These are phyloP conservation scores for Debaryomyces psychrophilus DNA, from an alignment of 1,139 yeast genomes.

Conservation along the genomic window DNA sequence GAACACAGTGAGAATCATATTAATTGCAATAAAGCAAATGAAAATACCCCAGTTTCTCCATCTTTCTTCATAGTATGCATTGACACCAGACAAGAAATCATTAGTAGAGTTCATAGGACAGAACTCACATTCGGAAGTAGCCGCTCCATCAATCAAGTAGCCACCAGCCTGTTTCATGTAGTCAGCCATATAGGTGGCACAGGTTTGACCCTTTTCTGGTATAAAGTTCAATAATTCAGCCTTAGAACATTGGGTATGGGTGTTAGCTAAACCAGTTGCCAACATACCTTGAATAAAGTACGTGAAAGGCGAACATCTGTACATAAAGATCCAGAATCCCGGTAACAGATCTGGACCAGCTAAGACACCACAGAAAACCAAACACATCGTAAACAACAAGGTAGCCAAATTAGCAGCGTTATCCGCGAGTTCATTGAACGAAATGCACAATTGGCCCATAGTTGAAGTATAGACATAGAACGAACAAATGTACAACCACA, in stretches of 20 bases:
- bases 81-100: constrained; percentile 47
- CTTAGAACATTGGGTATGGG: constrained; percentile 29
- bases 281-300: constrained; percentile 46
- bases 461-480: constrained; percentile 66
- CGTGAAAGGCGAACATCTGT: constrained; percentile 70
- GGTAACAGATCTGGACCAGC: constrained; percentile 59
- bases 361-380: constrained; percentile 84
- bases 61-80: constrained; percentile 47
- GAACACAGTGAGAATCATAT: constrained; percentile 52
- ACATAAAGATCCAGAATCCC: constrained; percentile 58
- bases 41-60: constrained; percentile 76
- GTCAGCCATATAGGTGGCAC: constrained; percentile 53
- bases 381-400: constrained; percentile 64
- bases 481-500: constrained; percentile 59
- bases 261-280: constrained; percentile 30
- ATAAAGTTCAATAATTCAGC: constrained; percentile 28
- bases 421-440: constrained; percentile 67
- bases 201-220: constrained; percentile 54
- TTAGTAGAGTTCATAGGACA: constrained; percentile 56
- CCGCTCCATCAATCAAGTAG: constrained; percentile 45
- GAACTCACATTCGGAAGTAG: constrained; percentile 53
- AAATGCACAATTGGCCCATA: constrained; percentile 64
- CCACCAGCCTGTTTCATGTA: constrained; percentile 54
- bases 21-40: constrained; percentile 49
- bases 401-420: constrained; percentile 74